Conservation (phyloP, 2,329 filamentous ascomycete genomes). For the Cladosporium sp. region DNA sequence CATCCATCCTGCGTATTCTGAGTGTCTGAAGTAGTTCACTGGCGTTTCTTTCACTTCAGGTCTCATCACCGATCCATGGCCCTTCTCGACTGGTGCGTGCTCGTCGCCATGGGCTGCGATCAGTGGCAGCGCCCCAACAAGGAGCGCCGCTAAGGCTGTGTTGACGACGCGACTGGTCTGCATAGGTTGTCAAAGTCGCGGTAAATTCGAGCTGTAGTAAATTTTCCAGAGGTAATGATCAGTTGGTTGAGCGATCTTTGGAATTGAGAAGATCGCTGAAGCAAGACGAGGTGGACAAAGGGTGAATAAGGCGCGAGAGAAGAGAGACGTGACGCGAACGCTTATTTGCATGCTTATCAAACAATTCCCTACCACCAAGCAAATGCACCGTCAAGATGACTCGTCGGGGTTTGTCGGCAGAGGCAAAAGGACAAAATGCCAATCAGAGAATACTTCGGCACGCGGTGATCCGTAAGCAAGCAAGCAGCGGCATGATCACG, state of each 20-base stretch:
- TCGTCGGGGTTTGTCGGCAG: not conserved
- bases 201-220: not conserved
- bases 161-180: conserved; percentile 20
- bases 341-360: conserved; percentile 15
- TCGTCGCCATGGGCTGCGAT: conserved; percentile 33
- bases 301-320: not conserved
- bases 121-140: conserved; percentile 37
- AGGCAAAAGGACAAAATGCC: not conserved
- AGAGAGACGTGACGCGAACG: conserved; percentile 26
- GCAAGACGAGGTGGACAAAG: no score
- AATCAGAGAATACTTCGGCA: not conserved
- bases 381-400: not conserved
- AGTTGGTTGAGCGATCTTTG: not conserved
- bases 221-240: not conserved
- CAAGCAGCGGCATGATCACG: conserved; percentile 6
- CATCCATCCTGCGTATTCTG: conserved; percentile 53
- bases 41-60: conserved; percentile 16
- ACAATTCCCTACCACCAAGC: not conserved
- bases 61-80: conserved; percentile 19
- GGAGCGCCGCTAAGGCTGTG: conserved; percentile 30
- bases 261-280: not conserved
- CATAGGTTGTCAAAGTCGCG: conserved; percentile 11
- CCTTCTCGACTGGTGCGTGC: conserved; percentile 29
- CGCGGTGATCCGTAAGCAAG: conserved; percentile 8
- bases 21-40: conserved; percentile 57